phyloP scores from a whole-genome alignment of 108 stramenopile genomes.

The Cylindrotheca fusiformis region DNA sequence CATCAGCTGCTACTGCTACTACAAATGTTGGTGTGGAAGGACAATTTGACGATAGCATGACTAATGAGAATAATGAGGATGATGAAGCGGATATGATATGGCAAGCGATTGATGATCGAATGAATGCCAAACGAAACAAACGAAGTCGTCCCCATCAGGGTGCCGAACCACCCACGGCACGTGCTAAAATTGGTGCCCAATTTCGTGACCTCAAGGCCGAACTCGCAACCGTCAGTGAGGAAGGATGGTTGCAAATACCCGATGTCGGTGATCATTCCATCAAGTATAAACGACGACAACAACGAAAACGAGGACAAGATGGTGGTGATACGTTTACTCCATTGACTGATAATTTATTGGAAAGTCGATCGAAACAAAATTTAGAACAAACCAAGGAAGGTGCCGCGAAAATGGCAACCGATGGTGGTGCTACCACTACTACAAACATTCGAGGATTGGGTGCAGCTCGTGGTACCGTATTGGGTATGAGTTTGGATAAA shows the following conservation, averaged over 20 bases:
- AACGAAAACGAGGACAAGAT: slow-evolving; percentile 81
- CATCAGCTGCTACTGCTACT: no score
- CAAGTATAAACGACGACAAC: slow-evolving; percentile 67
- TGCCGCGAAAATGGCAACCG: slow-evolving; percentile 22
- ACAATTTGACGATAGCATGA: slow-evolving; percentile 70
- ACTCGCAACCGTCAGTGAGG: slow-evolving; percentile 80
- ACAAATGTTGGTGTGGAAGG: no score
- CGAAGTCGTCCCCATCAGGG: slow-evolving; percentile 7
- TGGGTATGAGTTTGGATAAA: slow-evolving; percentile 89
- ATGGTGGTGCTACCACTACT: slow-evolving; percentile 6
- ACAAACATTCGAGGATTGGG: slow-evolving; percentile 74
- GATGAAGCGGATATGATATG: slow-evolving; percentile 96
- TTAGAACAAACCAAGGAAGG: slow-evolving; percentile 50
- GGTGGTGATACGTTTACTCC: slow-evolving; percentile 88
- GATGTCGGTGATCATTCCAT: slow-evolving; percentile 91
- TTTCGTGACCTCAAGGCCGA: slow-evolving; percentile 95
- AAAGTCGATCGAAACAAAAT: slow-evolving; percentile 40
- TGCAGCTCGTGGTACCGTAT: slow-evolving; percentile 87
- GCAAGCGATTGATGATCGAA: slow-evolving; percentile 93
- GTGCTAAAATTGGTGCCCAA: slow-evolving; percentile 85
- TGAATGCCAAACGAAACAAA: slow-evolving; percentile 72
- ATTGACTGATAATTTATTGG: slow-evolving; percentile 84
- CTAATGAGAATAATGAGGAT: slow-evolving; percentile 66
- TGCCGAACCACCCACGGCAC: slow-evolving; percentile 23
- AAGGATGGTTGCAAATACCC: slow-evolving; percentile 96